phyloP scores from a whole-genome alignment of 2,329 filamentous ascomycete species.

The Penicillium sp. region DNA sequence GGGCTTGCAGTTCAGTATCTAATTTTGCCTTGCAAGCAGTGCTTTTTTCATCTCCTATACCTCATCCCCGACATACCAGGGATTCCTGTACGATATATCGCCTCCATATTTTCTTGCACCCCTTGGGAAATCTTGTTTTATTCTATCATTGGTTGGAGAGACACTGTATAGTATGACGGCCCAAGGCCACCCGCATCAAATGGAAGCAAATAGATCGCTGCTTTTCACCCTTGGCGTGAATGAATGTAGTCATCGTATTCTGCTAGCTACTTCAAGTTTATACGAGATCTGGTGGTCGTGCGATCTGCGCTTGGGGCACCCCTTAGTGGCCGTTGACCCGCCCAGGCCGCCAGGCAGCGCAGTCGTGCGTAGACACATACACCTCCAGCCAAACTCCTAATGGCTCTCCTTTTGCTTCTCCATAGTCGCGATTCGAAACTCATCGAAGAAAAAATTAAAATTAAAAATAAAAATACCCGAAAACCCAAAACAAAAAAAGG shows the following conservation, averaged over 20 bases:
- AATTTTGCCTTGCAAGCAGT: constrained; percentile 10
- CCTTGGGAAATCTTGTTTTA: constrained; percentile 12
- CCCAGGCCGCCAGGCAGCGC: constrained; percentile 28
- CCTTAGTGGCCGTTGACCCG: constrained; percentile 11
- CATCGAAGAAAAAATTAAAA: not conserved
- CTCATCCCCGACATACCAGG: constrained; percentile 17
- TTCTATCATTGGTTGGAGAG: constrained; percentile 19
- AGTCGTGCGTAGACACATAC: constrained; percentile 19
- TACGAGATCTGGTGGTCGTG: not conserved
- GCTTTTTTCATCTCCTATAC: constrained; percentile 22
- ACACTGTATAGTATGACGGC: constrained; percentile 28
- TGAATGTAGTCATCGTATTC: not conserved
- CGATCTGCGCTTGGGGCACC: not conserved
- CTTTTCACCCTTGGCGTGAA: not conserved
- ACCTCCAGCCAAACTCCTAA: not conserved
- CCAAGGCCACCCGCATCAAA: constrained; percentile 20
- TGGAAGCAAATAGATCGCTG: constrained; percentile 16
- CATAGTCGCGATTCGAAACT: not conserved
- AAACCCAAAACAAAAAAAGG: too few relatives aligned
- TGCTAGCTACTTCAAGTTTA: not conserved
- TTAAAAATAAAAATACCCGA: too few relatives aligned
- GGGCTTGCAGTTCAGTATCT: not conserved
- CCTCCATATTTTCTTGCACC: constrained; percentile 16
- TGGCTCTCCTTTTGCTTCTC: not conserved
- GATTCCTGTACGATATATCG: constrained; percentile 30